Evolutionary conservation across 768 basidiomycete genomes (phyloP).

Genomic region (Agaricus bisporus): DNA sequence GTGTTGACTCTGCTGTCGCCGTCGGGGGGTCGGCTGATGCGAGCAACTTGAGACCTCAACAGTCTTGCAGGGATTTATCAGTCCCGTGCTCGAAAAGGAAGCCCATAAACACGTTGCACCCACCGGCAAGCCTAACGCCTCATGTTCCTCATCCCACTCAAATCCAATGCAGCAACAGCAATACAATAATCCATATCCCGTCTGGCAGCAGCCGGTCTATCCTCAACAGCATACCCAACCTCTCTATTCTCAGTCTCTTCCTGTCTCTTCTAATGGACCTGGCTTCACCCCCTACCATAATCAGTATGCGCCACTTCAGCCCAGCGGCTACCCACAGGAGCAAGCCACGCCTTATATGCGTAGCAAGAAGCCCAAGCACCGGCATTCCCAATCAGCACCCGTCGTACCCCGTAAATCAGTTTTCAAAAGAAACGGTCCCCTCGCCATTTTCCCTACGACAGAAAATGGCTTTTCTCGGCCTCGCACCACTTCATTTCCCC

Average conservation of each 20-base stretch:
- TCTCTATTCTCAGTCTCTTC: slow-evolving; percentile 23
- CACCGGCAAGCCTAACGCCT: slow-evolving; percentile 13
- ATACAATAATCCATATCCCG: slow-evolving; percentile 34
- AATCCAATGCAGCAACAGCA: slow-evolving; percentile 29
- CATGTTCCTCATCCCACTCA: slow-evolving; percentile 11
- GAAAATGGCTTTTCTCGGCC: slow-evolving; percentile 5
- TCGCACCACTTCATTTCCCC: slow-evolving; percentile 12
- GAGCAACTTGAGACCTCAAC: no score
- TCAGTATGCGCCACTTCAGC: slow-evolving; percentile 10
- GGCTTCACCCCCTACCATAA: slow-evolving; percentile 7
- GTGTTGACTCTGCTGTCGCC: no score
- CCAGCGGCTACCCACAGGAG: slow-evolving; percentile 18
- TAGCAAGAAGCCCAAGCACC: slow-evolving; percentile 8
- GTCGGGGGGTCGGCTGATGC: no score
- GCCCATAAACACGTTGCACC: slow-evolving; percentile 19
- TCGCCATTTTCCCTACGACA: slow-evolving; percentile 3
- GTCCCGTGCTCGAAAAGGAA: slow-evolving; percentile 27
- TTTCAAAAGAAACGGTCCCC: slow-evolving; percentile 8
- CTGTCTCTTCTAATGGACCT: slow-evolving; percentile 8
- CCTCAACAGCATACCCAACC: slow-evolving; percentile 29
- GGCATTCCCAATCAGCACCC: slow-evolving; percentile 1
- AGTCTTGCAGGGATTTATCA: no score
- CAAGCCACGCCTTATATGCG: neutral
- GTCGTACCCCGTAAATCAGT: slow-evolving; percentile 12
- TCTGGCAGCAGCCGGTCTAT: slow-evolving; percentile 40